These are phyloP conservation scores for rapeseed (Brassica napus) DNA, from an alignment of 345 rosid species.

Conservation along the genomic window Da-Ae NC_063443.1:1423001-1423500, in stretches of 20 bases:
- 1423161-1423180: constrained; percentile 63
- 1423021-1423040: neutral
- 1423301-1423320: constrained; percentile 54
- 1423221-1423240: neutral
- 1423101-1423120: constrained; percentile 98
- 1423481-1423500: too few species aligned
- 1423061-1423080: constrained; percentile 30
- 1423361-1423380: too few species aligned
- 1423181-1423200: constrained; percentile 2
- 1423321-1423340: constrained; percentile 49
- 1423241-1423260: neutral
- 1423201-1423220: neutral
- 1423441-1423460: neutral
- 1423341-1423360: neutral
- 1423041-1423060: neutral
- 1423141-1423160: constrained; percentile 90
- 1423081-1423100: constrained; percentile 95
- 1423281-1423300: constrained; percentile 72
- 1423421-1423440: neutral
- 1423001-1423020: neutral
- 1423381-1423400: neutral
- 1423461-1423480: neutral
- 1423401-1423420: neutral
- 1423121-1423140: constrained; percentile 96
- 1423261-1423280: constrained; percentile 76